Evolutionary conservation across 495 filamentous ascomycete species (phyloP).

Genomic region (Lichenothelia convexa): DNA sequence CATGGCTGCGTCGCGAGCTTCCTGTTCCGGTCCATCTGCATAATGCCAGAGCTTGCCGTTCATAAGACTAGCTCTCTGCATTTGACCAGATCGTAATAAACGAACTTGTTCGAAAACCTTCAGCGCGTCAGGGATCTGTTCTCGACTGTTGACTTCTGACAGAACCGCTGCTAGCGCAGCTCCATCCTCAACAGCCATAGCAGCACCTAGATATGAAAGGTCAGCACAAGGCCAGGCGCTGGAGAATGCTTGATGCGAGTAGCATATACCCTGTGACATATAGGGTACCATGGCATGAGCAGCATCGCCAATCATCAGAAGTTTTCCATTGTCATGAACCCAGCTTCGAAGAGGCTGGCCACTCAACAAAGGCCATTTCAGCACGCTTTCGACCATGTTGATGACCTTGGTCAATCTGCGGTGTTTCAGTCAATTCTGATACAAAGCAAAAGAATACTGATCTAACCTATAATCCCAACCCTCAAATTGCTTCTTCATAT

Average conservation of each 20-base stretch:
- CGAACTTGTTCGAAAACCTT: slow-evolving; percentile 11
- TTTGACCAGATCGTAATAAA: slow-evolving; percentile 10
- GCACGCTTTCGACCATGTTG: slow-evolving; percentile 19
- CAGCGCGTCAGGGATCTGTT: slow-evolving; percentile 4
- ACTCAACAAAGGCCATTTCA: slow-evolving; percentile 27
- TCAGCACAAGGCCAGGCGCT: not conserved
- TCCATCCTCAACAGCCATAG: slow-evolving; percentile 26
- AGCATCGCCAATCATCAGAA: slow-evolving; percentile 29
- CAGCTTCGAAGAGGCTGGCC: slow-evolving; percentile 18
- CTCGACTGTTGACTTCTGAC: not conserved
- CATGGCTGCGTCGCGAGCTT: slow-evolving; percentile 27
- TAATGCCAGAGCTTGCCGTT: slow-evolving; percentile 28
- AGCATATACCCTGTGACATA: slow-evolving; percentile 26
- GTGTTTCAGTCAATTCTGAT: not conserved
- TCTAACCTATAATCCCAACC: slow-evolving; percentile 25
- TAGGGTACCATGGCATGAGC: slow-evolving; percentile 35
- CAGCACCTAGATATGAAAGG: slow-evolving; percentile 19
- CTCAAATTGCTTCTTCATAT: slow-evolving; percentile 19
- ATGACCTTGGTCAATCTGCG: slow-evolving; percentile 22
- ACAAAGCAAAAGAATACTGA: not conserved
- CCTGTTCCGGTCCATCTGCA: slow-evolving; percentile 26
- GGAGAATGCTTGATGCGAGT: too few species aligned
- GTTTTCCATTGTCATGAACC: slow-evolving; percentile 12
- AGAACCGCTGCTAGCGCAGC: slow-evolving; percentile 15
- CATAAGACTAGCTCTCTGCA: slow-evolving; percentile 15